phyloP scores from a whole-genome alignment of 768 basidiomycete genomes.

The Kwoniella mangroviensis region DNA sequence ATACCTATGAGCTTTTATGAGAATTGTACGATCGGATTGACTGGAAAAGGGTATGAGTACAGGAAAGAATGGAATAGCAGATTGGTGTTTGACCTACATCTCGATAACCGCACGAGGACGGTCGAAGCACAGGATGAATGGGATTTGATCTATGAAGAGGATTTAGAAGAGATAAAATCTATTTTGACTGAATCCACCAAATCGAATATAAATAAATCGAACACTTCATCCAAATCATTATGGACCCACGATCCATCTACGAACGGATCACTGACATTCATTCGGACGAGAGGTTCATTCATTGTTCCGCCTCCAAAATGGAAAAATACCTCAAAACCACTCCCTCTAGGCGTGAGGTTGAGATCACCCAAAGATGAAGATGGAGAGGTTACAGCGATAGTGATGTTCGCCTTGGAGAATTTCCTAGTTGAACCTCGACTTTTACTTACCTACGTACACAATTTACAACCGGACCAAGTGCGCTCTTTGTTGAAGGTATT shows the following conservation, averaged over 20 bases:
- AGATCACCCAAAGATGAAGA: not conserved
- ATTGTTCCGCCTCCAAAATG: not conserved
- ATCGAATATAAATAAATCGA: not conserved
- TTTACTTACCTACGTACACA: slow-evolving; percentile 11
- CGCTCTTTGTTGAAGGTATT: not conserved
- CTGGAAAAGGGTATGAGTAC: slow-evolving; percentile 2
- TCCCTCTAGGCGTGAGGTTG: not conserved
- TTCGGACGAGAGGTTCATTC: not conserved
- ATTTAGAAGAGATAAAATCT: not conserved
- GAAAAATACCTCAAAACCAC: not conserved
- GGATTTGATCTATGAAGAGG: not conserved
- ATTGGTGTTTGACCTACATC: not conserved
- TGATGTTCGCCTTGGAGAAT: slow-evolving; percentile 6
- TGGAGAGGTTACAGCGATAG: not conserved
- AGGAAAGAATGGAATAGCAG: not conserved
- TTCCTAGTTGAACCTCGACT: slow-evolving; percentile 4
- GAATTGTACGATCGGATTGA: not conserved
- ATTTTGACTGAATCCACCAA: not conserved
- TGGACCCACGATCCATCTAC: not conserved
- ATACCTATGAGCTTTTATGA: not conserved
- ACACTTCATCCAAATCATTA: not conserved
- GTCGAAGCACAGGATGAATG: not conserved
- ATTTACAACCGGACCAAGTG: not conserved
- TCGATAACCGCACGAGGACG: not conserved
- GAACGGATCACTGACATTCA: not conserved